Conservation (phyloP, 371 early-diverging fungal genomes). For the Mortierella sp. region DNA sequence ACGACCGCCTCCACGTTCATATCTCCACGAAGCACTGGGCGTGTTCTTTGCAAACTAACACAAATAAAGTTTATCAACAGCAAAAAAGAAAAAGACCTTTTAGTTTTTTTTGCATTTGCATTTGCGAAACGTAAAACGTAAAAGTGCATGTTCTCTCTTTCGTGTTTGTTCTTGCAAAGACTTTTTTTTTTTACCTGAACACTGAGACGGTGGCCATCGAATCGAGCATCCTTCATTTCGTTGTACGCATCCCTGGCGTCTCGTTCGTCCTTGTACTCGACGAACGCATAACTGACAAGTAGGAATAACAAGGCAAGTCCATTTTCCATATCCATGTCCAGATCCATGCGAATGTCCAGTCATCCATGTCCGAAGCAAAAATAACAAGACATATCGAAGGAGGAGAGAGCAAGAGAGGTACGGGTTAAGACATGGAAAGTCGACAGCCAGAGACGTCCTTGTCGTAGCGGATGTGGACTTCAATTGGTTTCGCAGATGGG, state of each 20-base stretch:
- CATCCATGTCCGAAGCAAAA: neutral
- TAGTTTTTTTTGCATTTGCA: too few relatives aligned
- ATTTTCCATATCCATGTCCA: neutral
- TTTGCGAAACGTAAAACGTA: neutral
- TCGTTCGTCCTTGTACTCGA: constrained; percentile 89
- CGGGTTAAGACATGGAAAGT: too few relatives aligned
- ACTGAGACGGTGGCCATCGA: constrained; percentile 82
- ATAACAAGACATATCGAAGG: too few relatives aligned
- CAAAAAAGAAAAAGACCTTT: neutral
- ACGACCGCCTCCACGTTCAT: constrained; percentile 57
- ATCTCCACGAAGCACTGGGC: constrained; percentile 75
- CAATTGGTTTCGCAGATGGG: too few relatives aligned
- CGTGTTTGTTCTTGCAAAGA: too few relatives aligned
- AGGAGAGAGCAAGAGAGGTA: too few relatives aligned
- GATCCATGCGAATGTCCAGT: too few relatives aligned
- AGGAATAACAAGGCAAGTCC: neutral
- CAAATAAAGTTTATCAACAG: neutral
- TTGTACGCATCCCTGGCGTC: constrained; percentile 92
- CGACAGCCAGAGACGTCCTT: too few relatives aligned
- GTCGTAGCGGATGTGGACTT: too few relatives aligned
- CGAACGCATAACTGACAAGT: constrained; percentile 68
- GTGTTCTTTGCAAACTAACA: constrained; percentile 77
- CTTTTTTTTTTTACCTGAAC: constrained; percentile 77
- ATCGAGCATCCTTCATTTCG: constrained; percentile 87
- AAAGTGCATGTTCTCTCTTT: too few relatives aligned